Base-by-base conservation (phyloP, 768 basidiomycete species). In the Porphyrellus cyaneotinctus region DNA sequence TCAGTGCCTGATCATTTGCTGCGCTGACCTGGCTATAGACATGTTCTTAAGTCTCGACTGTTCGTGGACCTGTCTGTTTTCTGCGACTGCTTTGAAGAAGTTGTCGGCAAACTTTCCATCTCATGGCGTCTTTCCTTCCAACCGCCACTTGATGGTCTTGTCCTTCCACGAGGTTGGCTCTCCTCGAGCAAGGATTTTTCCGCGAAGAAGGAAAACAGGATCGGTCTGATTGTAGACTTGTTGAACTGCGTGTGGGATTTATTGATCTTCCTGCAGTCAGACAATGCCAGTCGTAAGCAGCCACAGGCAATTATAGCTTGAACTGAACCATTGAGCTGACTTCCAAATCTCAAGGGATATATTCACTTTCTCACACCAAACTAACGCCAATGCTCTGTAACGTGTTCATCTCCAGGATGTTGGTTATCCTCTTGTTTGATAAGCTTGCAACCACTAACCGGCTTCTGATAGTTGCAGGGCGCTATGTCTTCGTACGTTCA, bases 161-260 rank as follows among this genome's bases (percentile, higher is more conserved):
- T 76, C 6, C 70, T 86, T 31, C 84, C 84, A 0, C 74, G 74
- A 2, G 77, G 74, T 47, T 86, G 83, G 82, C 59, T 83, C 18
- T 31, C 69, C 15, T 17, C 36, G 24, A 39, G 59, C 41, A 52
- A 53, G 15, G 58, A 54, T 50, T 57, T 60, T 47, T 64, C 24
- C 9, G 17, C 2, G 0, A 43, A 57, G 36, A 60, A 60, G 53
- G 52, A 55, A 5, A 31, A 53, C 35, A n/a, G 8, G n/a, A 70
- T 76, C 60, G 79, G 0, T 81, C 78, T 60, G 69, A 76, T 51
- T 61, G 76, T 49, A 6, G 22, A 48, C 1, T 53, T 71, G 2
- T 53, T 67, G 26, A 23, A 43, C 8, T 51, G 20, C 8, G 52
- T 76, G 30, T 53, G 23, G n/a, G 33, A 47, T 18, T 38, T 74